phyloP scores from a whole-genome alignment of 805 yeast species.

The Komagataella mondaviorum region DNA sequence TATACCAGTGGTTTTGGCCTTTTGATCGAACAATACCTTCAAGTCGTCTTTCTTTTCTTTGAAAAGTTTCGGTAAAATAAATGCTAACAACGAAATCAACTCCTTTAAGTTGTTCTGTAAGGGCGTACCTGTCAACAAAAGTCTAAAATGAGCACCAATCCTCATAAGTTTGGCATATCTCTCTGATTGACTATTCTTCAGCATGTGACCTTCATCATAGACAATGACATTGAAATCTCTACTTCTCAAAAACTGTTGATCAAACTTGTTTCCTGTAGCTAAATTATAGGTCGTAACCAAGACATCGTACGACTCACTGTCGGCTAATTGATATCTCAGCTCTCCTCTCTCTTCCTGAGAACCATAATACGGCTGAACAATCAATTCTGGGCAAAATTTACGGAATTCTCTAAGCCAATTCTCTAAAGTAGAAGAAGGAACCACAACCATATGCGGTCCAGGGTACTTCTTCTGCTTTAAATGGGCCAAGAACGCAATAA shows the following conservation, averaged over 20 bases:
- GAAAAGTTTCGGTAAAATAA: conserved; percentile 77
- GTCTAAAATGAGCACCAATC: conserved; percentile 69
- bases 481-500: conserved; percentile 81
- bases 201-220: conserved; percentile 96
- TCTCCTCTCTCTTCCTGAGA: conserved; percentile 75
- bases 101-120: conserved; percentile 87
- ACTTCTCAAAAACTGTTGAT: conserved; percentile 62
- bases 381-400: conserved; percentile 71
- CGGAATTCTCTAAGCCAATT: conserved; percentile 94
- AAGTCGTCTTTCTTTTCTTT: conserved; percentile 73
- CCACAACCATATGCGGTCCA: conserved; percentile 89
- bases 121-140: conserved; percentile 93
- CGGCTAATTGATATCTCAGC: conserved; percentile 55
- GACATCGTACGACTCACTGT: conserved; percentile 58
- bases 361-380: conserved; percentile 91
- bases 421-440: conserved; percentile 92
- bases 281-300: conserved; percentile 88
- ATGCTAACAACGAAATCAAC: conserved; percentile 78
- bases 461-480: conserved; percentile 44
- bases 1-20: conserved; percentile 50
- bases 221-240: conserved; percentile 78
- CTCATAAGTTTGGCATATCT: conserved; percentile 81
- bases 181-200: conserved; percentile 81
- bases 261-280: conserved; percentile 79
- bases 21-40: conserved; percentile 74